phyloP scores from a whole-genome alignment of 2,329 filamentous ascomycete species.

The Pseudocercospora pini-densiflorae region DNA sequence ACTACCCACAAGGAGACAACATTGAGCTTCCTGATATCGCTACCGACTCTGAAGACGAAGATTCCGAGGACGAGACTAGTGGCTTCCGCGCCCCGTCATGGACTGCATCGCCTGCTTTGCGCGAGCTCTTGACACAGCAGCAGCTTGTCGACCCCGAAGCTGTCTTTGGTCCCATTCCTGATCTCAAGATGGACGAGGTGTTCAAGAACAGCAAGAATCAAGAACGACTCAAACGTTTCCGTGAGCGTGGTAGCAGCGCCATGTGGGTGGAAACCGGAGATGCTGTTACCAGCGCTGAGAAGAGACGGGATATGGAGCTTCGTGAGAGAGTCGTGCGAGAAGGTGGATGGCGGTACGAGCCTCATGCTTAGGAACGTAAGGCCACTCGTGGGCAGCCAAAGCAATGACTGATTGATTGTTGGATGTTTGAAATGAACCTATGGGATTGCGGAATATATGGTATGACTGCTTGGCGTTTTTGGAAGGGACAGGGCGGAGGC shows the following conservation, averaged over 20 bases:
- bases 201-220: constrained; percentile 78
- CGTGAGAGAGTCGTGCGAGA: constrained; percentile 79
- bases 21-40: constrained; percentile 95
- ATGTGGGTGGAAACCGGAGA: constrained; percentile 83
- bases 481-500: neutral
- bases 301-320: constrained; percentile 76
- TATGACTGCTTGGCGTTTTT: neutral
- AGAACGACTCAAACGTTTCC: constrained; percentile 83
- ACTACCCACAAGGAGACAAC: constrained; percentile 84
- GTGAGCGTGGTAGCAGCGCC: constrained; percentile 88
- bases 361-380: constrained; percentile 17
- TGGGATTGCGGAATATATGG: neutral
- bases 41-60: constrained; percentile 89
- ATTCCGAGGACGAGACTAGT: constrained; percentile 51
- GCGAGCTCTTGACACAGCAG: constrained; percentile 75
- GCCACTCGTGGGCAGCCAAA: neutral
- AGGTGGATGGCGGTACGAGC: constrained; percentile 77
- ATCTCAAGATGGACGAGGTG: constrained; percentile 94
- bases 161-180: constrained; percentile 87
- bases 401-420: constrained; percentile 1
- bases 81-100: constrained; percentile 74
- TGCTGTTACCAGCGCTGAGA: constrained; percentile 83
- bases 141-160: constrained; percentile 82
- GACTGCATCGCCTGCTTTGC: constrained; percentile 86
- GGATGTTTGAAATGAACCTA: neutral